Evolutionary conservation across 164 flowering plant species (phyloP).

Genomic region (Vitis amurensis): DNA sequence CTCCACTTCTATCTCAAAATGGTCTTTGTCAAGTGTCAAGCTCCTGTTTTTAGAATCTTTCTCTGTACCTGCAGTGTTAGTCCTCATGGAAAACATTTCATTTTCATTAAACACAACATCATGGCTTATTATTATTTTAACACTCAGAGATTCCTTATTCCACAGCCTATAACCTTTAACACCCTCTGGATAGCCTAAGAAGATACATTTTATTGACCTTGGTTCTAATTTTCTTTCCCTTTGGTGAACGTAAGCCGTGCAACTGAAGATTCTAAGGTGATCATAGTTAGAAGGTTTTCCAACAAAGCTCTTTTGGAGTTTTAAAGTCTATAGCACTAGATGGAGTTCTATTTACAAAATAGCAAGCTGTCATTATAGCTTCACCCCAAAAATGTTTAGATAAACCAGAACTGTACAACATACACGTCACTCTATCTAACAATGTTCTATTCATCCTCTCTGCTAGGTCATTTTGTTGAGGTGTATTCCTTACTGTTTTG

Average conservation of each 20-base stretch:
- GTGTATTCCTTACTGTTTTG: not conserved
- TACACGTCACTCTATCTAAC: not conserved
- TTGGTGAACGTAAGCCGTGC: not conserved
- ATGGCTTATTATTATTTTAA: not conserved
- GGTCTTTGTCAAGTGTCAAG: too few relatives aligned
- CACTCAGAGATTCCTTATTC: not conserved
- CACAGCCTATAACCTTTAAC: conserved; percentile 6
- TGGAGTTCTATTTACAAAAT: conserved; percentile 1
- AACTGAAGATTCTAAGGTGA: not conserved
- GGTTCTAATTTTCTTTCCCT: not conserved
- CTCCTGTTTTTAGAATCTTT: too few relatives aligned
- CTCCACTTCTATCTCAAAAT: too few relatives aligned
- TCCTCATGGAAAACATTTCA: too few relatives aligned
- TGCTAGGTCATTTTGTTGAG: conserved; percentile 11
- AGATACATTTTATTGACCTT: not conserved
- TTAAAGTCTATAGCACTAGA: not conserved
- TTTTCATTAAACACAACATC: too few relatives aligned
- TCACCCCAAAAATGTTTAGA: conserved; percentile 8
- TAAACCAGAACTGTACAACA: not conserved
- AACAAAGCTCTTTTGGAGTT: not conserved
- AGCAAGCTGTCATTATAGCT: not conserved
- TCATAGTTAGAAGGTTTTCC: not conserved
- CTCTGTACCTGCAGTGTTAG: too few relatives aligned
- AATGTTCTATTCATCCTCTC: conserved; percentile 1
- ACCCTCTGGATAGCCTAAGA: not conserved